Conservation (phyloP, 78 protist genomes). For the Dictyostelium brefeldianum region DNA sequence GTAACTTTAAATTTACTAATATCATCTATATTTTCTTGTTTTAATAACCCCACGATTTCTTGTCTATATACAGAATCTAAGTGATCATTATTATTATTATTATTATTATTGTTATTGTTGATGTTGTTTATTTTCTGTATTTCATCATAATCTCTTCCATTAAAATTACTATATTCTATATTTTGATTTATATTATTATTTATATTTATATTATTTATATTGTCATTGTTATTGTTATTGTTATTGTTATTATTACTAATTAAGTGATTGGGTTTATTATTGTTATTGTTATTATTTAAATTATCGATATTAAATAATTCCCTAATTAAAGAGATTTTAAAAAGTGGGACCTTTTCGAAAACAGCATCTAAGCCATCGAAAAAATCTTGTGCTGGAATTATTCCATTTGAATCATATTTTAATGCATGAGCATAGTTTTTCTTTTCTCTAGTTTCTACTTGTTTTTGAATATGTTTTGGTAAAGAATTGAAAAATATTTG, state of each 20-base stretch:
- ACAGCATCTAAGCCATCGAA: slow-evolving; percentile 27
- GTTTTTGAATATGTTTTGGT: slow-evolving; percentile 13
- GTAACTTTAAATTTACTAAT: slow-evolving; percentile 4
- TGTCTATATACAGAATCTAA: not conserved
- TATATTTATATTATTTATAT: not conserved
- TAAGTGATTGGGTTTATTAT: too few relatives aligned
- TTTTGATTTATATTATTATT: slow-evolving; percentile 1
- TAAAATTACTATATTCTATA: not conserved
- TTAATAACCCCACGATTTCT: not conserved
- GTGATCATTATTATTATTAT: not conserved
- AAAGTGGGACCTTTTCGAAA: slow-evolving; percentile 23
- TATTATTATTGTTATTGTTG: not conserved
- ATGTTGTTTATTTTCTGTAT: too few relatives aligned
- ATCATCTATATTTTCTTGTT: not conserved
- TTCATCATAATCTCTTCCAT: not conserved
- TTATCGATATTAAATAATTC: slow-evolving; percentile 19
- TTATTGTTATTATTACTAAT: slow-evolving; percentile 13
- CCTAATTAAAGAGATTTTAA: slow-evolving; percentile 9
- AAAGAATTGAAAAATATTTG: slow-evolving; percentile 10
- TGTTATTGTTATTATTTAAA: not conserved
- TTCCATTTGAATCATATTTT: slow-evolving; percentile 20
- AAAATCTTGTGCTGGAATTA: slow-evolving; percentile 47
- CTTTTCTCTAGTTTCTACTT: slow-evolving; percentile 1
- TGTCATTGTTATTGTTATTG: not conserved
- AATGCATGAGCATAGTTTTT: not conserved